These are phyloP conservation scores for Codiaeum variegatum DNA, from an alignment of 441 rosid genomes.

Conservation along the genomic window DNA sequence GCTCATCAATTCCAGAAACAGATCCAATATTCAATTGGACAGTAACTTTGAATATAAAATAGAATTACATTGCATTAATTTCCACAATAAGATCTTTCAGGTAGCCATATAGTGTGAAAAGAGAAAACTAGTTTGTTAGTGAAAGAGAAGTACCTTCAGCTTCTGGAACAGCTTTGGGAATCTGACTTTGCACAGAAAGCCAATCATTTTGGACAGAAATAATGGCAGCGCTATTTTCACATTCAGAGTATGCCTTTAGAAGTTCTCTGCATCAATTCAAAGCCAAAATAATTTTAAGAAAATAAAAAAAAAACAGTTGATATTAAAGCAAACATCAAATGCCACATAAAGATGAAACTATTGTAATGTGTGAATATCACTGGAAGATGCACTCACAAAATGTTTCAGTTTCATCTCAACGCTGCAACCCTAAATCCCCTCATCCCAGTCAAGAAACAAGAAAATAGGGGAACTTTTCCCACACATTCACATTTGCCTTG, in stretches of 20 bases:
- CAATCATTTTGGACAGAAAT: conserved; percentile 79
- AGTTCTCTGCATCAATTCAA: conserved; percentile 56
- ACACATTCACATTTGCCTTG: neutral
- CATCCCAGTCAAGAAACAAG: neutral
- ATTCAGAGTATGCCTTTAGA: conserved; percentile 73
- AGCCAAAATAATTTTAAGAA: neutral
- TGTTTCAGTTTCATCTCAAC: neutral
- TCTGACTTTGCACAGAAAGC: conserved; percentile 67
- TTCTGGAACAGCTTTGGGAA: conserved; percentile 43
- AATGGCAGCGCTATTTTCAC: conserved; percentile 67
- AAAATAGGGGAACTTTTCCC: neutral
- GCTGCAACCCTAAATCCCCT: neutral
- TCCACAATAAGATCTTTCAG: neutral
- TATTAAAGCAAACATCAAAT: neutral
- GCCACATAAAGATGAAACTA: neutral
- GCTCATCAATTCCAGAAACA: neutral
- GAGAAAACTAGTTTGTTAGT: neutral
- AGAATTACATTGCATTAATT: neutral
- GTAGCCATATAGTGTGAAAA: neutral
- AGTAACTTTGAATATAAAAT: no score
- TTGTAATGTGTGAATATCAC: neutral
- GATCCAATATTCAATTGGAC: neutral
- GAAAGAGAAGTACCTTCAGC: conserved; percentile 37
- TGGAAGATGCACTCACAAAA: neutral
- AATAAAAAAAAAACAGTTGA: neutral